Percentiles rank a stretch among this genome's conserved stretches.
Evolutionary conservation across 768 basidiomycete species (phyloP).

Genomic region (Rhizopogon vinicolor): DNA sequence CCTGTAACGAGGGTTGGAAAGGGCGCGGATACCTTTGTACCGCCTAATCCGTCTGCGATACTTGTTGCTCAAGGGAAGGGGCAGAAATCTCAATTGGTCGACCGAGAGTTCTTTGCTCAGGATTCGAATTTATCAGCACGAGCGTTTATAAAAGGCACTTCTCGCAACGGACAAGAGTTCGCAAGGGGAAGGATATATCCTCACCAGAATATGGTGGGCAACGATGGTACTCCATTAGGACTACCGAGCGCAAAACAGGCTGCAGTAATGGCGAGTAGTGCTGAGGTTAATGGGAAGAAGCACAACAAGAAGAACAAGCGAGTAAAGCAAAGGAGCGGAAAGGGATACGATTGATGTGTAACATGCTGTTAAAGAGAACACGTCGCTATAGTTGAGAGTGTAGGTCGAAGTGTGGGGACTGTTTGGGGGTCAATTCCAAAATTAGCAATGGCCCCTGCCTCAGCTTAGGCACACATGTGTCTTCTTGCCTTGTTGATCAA

Average conservation of each 20-base stretch:
- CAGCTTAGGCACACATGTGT: not conserved
- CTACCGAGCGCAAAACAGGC: conserved; percentile 39
- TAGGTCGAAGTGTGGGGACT: not conserved
- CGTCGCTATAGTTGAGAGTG: not conserved
- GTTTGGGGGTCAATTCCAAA: not conserved
- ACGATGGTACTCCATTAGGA: conserved; percentile 68
- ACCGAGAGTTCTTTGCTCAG: conserved; percentile 77
- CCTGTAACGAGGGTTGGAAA: conserved; percentile 84
- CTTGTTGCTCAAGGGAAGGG: conserved; percentile 29
- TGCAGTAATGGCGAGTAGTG: conserved; percentile 34
- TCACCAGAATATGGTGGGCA: conserved; percentile 75
- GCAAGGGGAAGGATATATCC: conserved; percentile 67
- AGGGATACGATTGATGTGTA: conserved; percentile 70
- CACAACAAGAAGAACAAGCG: conserved; percentile 80
- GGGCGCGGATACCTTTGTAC: conserved; percentile 78
- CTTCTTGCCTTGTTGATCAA: not conserved
- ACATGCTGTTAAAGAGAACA: not conserved
- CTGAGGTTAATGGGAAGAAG: conserved; percentile 57
- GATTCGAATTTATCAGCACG: conserved; percentile 46
- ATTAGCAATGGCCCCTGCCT: not conserved
- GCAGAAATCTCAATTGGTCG: conserved; percentile 63
- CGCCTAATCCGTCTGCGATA: conserved; percentile 27
- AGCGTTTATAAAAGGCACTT: conserved; percentile 61
- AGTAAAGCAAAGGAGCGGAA: conserved; percentile 88
- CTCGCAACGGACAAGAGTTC: conserved; percentile 53